Conservation (phyloP, 2,329 filamentous ascomycete species). For the Sclerotinia spermophila region DNA sequence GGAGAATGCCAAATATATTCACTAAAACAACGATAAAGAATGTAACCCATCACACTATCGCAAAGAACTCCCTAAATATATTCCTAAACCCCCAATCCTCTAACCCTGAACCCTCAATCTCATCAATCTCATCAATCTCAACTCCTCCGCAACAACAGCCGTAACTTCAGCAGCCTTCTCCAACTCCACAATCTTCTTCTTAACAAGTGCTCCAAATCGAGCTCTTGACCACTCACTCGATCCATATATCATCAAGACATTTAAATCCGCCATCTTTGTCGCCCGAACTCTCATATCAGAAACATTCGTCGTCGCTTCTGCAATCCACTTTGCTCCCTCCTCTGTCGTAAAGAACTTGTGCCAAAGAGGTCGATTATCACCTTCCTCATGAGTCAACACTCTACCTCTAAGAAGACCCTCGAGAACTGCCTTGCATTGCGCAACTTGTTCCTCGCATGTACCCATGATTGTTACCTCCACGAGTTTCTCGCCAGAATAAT, state of each 20-base stretch:
- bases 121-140: background rate
- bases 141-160: background rate
- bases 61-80: background rate
- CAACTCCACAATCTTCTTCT: background rate
- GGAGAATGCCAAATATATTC: no score
- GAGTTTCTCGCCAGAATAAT: background rate
- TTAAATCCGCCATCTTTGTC: background rate
- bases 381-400: background rate
- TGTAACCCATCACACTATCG: background rate
- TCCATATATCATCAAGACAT: background rate
- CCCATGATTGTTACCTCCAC: background rate
- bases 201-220: background rate
- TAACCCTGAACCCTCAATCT: background rate
- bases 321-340: background rate
- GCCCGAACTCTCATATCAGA: background rate
- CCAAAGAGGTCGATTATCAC: background rate
- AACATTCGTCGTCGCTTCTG: background rate
- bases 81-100: background rate
- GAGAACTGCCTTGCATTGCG: background rate
- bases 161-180: background rate
- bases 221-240: background rate
- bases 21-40: background rate
- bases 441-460: background rate
- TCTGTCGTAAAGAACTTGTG: background rate
- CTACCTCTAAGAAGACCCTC: background rate